Evolutionary conservation across 106 monocot genomes (phyloP).

Genomic region (Apostasia shenzhenica): DNA sequence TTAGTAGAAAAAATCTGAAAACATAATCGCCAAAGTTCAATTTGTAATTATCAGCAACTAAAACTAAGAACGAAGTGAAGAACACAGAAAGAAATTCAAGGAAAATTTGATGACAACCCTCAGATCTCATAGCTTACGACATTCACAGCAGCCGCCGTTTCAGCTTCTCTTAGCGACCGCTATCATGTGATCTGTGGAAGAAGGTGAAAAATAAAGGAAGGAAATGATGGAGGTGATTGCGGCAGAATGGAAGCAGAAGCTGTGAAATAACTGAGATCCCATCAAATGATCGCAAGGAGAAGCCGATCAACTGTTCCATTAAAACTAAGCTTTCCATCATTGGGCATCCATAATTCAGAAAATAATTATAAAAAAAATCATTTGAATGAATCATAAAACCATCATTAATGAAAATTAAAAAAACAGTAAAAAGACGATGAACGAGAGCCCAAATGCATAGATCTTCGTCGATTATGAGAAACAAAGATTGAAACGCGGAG

Average conservation of each 20-base stretch:
- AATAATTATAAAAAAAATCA: not conserved
- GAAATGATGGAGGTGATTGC: not conserved
- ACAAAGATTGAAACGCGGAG: not conserved
- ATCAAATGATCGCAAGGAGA: conserved; percentile 10
- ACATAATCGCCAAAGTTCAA: too few species aligned
- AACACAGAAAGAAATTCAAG: not conserved
- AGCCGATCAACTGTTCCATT: conserved; percentile 1
- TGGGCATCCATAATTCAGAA: not conserved
- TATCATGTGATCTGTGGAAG: not conserved
- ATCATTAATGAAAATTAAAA: not conserved
- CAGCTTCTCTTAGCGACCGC: not conserved
- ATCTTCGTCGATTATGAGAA: not conserved
- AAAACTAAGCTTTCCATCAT: conserved; percentile 14
- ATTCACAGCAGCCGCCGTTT: not conserved
- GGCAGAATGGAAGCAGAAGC: not conserved
- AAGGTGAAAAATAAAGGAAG: not conserved
- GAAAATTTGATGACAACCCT: conserved; percentile 1
- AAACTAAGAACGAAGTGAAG: not conserved
- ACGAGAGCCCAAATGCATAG: not conserved
- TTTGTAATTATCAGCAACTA: too few species aligned
- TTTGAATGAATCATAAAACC: not conserved
- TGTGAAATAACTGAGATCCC: not conserved
- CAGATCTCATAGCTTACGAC: conserved; percentile 18
- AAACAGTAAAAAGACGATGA: not conserved
- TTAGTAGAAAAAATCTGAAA: too few species aligned